Evolutionary conservation across 306 rosid genomes (phyloP).

Genomic region (Casuarina cunninghamiana): DNA sequence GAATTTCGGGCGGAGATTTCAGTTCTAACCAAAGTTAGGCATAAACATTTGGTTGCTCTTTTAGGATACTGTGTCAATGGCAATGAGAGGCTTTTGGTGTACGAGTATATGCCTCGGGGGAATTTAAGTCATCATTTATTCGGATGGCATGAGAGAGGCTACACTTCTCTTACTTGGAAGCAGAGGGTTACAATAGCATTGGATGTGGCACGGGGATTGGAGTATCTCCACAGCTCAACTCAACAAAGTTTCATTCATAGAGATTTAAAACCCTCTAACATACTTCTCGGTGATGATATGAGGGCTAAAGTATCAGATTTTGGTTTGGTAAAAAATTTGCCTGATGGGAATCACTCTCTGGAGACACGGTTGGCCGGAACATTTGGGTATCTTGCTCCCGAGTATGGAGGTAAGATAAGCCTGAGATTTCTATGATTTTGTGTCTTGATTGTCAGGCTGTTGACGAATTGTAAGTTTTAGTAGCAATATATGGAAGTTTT

Average conservation of each 20-base stretch:
- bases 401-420: conserved; percentile 74
- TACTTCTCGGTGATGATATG: conserved; percentile 82
- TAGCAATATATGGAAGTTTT: no score
- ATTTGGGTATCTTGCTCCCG: conserved; percentile 96
- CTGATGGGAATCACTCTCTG: conserved; percentile 78
- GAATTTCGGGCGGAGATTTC: conserved; percentile 90
- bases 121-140: conserved; percentile 77
- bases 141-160: conserved; percentile 56
- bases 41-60: conserved; percentile 87
- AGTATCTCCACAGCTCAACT: conserved; percentile 86
- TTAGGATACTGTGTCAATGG: conserved; percentile 83
- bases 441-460: not conserved
- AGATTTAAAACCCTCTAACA: conserved; percentile 88
- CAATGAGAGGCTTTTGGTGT: conserved; percentile 81
- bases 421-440: conserved; percentile 14
- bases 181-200: conserved; percentile 76
- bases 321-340: conserved; percentile 79
- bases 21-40: conserved; percentile 82
- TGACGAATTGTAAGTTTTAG: no score
- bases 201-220: conserved; percentile 92
- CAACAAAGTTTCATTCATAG: conserved; percentile 91
- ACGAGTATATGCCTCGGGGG: conserved; percentile 92
- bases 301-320: conserved; percentile 94
- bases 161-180: conserved; percentile 74
- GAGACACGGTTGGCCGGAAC: conserved; percentile 95